Percentiles rank a stretch among this genome's conserved stretches.
phyloP scores from a whole-genome alignment of 768 basidiomycete species.

The Ephemerocybe angulata region DNA sequence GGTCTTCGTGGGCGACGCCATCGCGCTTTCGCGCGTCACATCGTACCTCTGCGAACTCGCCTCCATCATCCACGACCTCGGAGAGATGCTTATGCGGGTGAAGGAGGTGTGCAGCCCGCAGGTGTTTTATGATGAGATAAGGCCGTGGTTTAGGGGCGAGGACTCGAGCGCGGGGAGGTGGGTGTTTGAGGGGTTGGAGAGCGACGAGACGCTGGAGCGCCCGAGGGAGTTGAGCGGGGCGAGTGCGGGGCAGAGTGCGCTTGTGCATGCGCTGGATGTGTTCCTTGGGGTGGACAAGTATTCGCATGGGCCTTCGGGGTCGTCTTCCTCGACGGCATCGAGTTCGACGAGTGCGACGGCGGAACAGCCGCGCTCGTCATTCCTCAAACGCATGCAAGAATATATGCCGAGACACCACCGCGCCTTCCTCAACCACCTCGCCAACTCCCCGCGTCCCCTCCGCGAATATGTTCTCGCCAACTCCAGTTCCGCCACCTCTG shows the following conservation, averaged over 20 bases:
- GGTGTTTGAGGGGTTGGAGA: no score
- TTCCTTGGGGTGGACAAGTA: constrained; percentile 66
- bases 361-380: constrained; percentile 27
- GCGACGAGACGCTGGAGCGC: no score
- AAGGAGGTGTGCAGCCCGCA: constrained; percentile 69
- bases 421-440: constrained; percentile 68
- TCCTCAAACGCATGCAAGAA: constrained; percentile 68
- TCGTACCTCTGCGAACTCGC: constrained; percentile 63
- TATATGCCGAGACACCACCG: constrained; percentile 87
- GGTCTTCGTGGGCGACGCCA: constrained; percentile 70
- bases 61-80: constrained; percentile 60
- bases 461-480: constrained; percentile 45
- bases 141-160: constrained; percentile 94
- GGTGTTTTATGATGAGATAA: constrained; percentile 64
- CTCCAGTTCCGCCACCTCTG: no score
- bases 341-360: background rate
- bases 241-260: no score
- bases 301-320: constrained; percentile 18
- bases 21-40: constrained; percentile 60
- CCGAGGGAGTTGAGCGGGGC: no score
- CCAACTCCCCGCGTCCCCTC: constrained; percentile 54
- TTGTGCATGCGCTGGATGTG: no score
- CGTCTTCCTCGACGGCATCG: constrained; percentile 9
- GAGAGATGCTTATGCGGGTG: constrained; percentile 56
- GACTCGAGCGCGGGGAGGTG: no score